phyloP scores from a whole-genome alignment of 257 asterid species.

The Salvia rosmarinus region DNA sequence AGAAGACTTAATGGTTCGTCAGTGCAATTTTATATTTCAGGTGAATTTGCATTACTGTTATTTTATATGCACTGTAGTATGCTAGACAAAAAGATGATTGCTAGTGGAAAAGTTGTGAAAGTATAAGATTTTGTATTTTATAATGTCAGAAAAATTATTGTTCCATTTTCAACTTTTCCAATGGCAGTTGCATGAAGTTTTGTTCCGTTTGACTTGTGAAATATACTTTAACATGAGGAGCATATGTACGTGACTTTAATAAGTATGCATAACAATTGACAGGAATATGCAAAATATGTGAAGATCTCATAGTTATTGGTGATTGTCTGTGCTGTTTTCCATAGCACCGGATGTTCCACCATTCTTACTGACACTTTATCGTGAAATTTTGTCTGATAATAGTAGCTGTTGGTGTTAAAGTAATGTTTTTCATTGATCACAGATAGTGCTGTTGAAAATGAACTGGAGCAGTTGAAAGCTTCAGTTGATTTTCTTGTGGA shows the following conservation, averaged over 20 bases:
- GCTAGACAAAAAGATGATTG: constrained; percentile 11
- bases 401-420: not conserved
- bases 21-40: constrained; percentile 43
- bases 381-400: constrained; percentile 24
- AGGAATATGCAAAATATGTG: not conserved
- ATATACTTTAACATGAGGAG: constrained; percentile 22
- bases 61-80: constrained; percentile 3
- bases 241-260: not conserved
- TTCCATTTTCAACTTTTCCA: constrained; percentile 1
- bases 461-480: constrained; percentile 69
- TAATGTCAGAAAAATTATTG: not conserved
- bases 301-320: constrained; percentile 15
- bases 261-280: not conserved
- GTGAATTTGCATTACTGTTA: constrained; percentile 40
- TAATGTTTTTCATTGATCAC: constrained; percentile 31
- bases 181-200: not conserved
- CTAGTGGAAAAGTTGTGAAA: not conserved
- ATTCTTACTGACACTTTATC: constrained; percentile 8
- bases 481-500: constrained; percentile 96
- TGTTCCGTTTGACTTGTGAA: constrained; percentile 12
- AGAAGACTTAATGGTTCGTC: constrained; percentile 48
- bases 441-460: constrained; percentile 53
- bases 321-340: not conserved
- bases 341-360: not conserved
- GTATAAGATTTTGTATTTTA: constrained; percentile 4